Conservation (phyloP, 1,284 basidiomycete species). For the Fistulinella staudtii region DNA sequence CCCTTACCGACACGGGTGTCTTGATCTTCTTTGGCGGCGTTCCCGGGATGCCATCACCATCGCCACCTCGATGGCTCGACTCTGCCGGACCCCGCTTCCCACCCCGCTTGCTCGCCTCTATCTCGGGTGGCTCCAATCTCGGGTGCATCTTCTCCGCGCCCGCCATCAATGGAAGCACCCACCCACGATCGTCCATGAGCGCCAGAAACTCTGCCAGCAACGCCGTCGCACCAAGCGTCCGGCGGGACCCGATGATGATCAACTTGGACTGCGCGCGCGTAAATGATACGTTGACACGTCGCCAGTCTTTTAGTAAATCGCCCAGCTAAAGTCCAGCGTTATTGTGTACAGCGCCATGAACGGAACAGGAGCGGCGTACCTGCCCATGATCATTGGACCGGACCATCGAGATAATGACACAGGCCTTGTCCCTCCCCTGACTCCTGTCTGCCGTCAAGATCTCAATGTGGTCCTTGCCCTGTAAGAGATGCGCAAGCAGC, state of each 20-base stretch:
- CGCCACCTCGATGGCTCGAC: background rate
- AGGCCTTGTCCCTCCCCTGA: conserved; percentile 96
- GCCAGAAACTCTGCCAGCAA: conserved; percentile 71
- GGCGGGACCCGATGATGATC: conserved; percentile 82
- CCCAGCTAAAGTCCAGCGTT: conserved; percentile 68
- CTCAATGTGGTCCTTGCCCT: conserved; percentile 61
- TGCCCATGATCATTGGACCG: conserved; percentile 74
- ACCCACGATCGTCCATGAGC: conserved; percentile 65
- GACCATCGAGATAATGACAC: conserved; percentile 91
- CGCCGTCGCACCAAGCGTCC: conserved; percentile 60
- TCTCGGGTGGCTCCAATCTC: conserved; percentile 17
- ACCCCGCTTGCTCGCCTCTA: conserved; percentile 4
- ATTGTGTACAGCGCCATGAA: background rate
- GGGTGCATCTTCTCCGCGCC: conserved; percentile 55
- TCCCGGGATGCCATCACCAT: background rate
- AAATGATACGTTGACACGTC: conserved; percentile 94
- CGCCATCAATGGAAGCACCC: conserved; percentile 61
- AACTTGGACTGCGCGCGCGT: conserved; percentile 90
- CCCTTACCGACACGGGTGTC: conserved; percentile 30
- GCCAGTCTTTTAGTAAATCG: conserved; percentile 91
- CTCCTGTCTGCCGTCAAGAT: conserved; percentile 93
- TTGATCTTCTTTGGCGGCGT: conserved; percentile 36
- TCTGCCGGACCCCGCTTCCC: conserved; percentile 17
- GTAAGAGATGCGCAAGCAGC: conserved; percentile 61
- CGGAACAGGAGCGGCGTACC: conserved; percentile 42